Evolutionary conservation across 83 land plant genomes (phyloP), one percentile per base, ranked within the genome.

Genomic region (Thuja plicata): DNA sequence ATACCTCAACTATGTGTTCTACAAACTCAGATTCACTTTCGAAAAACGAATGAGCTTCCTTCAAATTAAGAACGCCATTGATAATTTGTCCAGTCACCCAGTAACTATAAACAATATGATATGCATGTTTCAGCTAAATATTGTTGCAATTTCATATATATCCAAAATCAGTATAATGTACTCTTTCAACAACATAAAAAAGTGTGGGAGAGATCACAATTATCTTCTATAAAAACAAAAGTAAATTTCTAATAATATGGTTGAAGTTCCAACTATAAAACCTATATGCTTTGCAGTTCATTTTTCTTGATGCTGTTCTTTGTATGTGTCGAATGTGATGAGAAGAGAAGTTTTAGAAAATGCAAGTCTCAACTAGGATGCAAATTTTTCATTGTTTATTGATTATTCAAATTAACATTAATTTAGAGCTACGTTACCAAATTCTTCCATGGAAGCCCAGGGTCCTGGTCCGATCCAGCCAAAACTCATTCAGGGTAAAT

Each of bases 1-100:
- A 84, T 85, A 96, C 97, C 96, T 95, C 97, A 43, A 94, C 96
- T 79, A 96, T 90, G 84, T 70, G 90, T 86, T 96, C 91, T 89
- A 96, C 95, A 52, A 96, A 90, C 88, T 92, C 91, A 41, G 96
- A 96, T 80, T 96, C 96, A 76, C 88, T 90, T 86, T 87, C 88
- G 43, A 96, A 86, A 37, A 91, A 17, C n/a, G 46, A 74, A 37
- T 85, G 41, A 11, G 91, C 87, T 17, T 89, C 93, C 85, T 87
- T 88, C 84, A 89, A 78, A 87, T 87, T 46, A 46, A 88, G 27
- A 88, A 57, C 66, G 70, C 55, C 92, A 71, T 87, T 84, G 43
- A 87, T 90, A n/a, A 95, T 87, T 57, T 84, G 89, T 82, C 92
- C 94, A 88, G 95, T 92, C 89, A 92, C 92, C 98, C 98, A 95